Percentiles rank a stretch among this genome's conserved stretches.
Evolutionary conservation across 192 early-diverging fungal genomes (phyloP).

Genomic region (Linnemannia zychae): DNA sequence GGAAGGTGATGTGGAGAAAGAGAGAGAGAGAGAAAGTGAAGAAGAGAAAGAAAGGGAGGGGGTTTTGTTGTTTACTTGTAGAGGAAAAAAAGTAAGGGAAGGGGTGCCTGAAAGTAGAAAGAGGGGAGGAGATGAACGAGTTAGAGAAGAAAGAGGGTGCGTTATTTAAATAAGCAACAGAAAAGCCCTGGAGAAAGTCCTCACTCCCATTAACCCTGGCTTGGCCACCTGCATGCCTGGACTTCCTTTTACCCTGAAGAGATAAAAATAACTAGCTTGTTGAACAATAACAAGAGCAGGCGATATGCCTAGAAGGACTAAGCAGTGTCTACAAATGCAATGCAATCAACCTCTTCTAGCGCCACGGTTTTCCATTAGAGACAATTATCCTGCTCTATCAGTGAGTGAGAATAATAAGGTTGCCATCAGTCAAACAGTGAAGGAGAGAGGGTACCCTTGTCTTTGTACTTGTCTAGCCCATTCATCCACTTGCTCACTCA

Average conservation of each 20-base stretch:
- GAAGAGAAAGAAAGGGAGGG: background rate
- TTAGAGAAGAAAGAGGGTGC: background rate
- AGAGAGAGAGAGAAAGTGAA: background rate
- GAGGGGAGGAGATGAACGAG: background rate
- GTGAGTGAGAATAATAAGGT: background rate
- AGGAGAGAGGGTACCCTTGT: background rate
- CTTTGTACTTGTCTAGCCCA: background rate
- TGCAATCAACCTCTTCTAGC: background rate
- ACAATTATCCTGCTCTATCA: background rate
- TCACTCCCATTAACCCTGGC: background rate
- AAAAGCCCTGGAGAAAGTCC: slow-evolving; percentile 5
- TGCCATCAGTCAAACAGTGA: background rate
- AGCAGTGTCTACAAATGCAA: background rate
- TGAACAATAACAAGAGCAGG: background rate
- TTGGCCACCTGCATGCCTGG: background rate
- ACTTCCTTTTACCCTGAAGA: background rate
- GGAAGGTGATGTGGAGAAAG: background rate
- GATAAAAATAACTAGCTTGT: background rate
- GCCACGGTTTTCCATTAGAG: no score
- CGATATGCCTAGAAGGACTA: background rate
- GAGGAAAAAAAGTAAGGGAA: slow-evolving; percentile 17
- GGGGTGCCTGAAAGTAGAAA: background rate
- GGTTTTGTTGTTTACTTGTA: background rate
- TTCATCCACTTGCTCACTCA: background rate
- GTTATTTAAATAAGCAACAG: background rate